Percentiles rank a stretch among this genome's conserved stretches.
Conservation (phyloP, 176 grass and related monocot species). For the bread wheat (Triticum aestivum) region DNA sequence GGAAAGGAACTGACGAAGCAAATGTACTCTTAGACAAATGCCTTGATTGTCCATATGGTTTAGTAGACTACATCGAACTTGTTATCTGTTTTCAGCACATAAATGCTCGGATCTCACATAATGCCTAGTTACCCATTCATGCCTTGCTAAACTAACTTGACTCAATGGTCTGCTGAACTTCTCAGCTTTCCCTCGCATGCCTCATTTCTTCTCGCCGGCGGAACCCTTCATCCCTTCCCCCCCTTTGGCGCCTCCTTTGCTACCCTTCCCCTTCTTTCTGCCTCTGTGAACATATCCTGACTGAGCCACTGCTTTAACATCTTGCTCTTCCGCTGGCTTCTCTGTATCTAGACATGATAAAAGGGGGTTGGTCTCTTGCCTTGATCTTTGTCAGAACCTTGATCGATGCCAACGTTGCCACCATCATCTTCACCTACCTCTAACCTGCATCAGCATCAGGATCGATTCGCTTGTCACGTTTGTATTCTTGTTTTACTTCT, state of each 20-base stretch:
- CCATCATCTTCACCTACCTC: conserved; percentile 37
- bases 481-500: conserved; percentile 59
- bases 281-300: conserved; percentile 44
- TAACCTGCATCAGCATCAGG: conserved; percentile 59
- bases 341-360: conserved; percentile 52
- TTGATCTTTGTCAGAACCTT: conserved; percentile 54
- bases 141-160: background rate
- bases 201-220: conserved; percentile 9
- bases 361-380: conserved; percentile 62
- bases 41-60: too few species aligned
- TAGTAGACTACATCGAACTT: too few species aligned
- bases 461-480: conserved; percentile 56
- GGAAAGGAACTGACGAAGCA: too few species aligned
- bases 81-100: too few species aligned
- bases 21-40: too few species aligned
- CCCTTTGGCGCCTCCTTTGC: conserved; percentile 23
- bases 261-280: background rate
- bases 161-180: background rate
- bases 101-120: background rate
- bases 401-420: background rate
- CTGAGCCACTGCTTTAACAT: conserved; percentile 65
- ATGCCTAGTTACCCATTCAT: background rate
- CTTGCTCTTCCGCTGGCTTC: conserved; percentile 71
- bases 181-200: conserved; percentile 33
- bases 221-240: background rate